A percentile compares a stretch with the other conserved stretches of the same genome.
phyloP scores from a whole-genome alignment of 257 asterid species.

The Lantana camara region DNA sequence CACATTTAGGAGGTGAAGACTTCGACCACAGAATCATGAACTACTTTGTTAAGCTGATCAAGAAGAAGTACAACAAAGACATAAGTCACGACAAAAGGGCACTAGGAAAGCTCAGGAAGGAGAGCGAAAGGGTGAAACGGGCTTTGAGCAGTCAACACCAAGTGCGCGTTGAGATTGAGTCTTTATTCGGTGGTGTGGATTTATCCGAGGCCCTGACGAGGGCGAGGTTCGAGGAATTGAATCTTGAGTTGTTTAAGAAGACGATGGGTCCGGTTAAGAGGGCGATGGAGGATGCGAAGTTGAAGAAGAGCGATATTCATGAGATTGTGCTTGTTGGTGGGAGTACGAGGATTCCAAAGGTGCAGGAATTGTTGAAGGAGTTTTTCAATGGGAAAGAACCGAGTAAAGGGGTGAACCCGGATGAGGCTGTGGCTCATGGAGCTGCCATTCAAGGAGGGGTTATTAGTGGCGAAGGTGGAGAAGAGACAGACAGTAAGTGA shows the following conservation, averaged over 20 bases:
- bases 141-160: conserved; percentile 64
- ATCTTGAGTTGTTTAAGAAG: conserved; percentile 51
- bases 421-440: conserved; percentile 65
- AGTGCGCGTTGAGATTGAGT: conserved; percentile 60
- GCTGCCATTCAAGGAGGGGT: conserved; percentile 68
- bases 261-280: conserved; percentile 56
- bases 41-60: conserved; percentile 52
- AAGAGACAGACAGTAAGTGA: conserved; percentile 48
- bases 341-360: conserved; percentile 60
- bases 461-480: conserved; percentile 59
- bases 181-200: conserved; percentile 55
- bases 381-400: conserved; percentile 57
- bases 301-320: conserved; percentile 44
- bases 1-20: conserved; percentile 70
- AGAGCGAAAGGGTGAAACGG: conserved; percentile 55
- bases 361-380: conserved; percentile 54
- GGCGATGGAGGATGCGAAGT: conserved; percentile 56
- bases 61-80: conserved; percentile 54
- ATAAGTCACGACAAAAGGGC: conserved; percentile 52
- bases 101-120: conserved; percentile 56
- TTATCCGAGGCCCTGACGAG: conserved; percentile 60
- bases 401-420: conserved; percentile 58
- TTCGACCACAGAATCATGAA: conserved; percentile 57
- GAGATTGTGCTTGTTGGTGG: conserved; percentile 69
- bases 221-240: conserved; percentile 67